Percentiles rank a stretch among this genome's conserved stretches.
phyloP scores from a whole-genome alignment of 495 filamentous ascomycete genomes.

The Jackrogersella multiformis region DNA sequence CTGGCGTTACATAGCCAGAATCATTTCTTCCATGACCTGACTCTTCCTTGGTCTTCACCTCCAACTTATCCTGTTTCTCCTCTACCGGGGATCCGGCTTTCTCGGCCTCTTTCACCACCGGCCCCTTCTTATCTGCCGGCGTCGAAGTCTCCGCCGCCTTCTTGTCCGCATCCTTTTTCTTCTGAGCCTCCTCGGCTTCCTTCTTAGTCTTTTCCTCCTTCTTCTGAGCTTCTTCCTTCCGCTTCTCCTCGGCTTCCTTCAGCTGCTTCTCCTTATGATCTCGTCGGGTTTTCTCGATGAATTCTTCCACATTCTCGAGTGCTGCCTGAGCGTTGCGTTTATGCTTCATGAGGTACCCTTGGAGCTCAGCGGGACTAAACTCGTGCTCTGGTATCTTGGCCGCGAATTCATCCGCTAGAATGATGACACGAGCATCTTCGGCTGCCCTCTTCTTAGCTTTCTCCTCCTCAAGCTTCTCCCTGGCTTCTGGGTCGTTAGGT shows the following conservation, averaged over 20 bases:
- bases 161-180: slow-evolving; percentile 42
- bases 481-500: slow-evolving; percentile 41
- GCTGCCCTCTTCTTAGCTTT: slow-evolving; percentile 51
- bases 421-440: slow-evolving; percentile 46
- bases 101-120: slow-evolving; percentile 7
- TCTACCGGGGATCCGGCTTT: slow-evolving; percentile 21
- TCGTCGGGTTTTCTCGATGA: slow-evolving; percentile 65
- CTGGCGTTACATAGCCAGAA: slow-evolving; percentile 42
- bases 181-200: slow-evolving; percentile 42
- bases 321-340: slow-evolving; percentile 70
- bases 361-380: slow-evolving; percentile 80
- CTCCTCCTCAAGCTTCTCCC: slow-evolving; percentile 48
- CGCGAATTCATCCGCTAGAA: slow-evolving; percentile 67
- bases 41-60: slow-evolving; percentile 26
- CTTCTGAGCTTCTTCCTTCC: slow-evolving; percentile 50
- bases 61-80: slow-evolving; percentile 15
- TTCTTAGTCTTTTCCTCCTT: slow-evolving; percentile 49
- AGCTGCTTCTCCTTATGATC: slow-evolving; percentile 66
- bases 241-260: slow-evolving; percentile 56
- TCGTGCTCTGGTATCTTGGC: slow-evolving; percentile 66
- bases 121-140: slow-evolving; percentile 15
- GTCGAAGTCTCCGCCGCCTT: neutral
- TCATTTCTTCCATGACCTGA: slow-evolving; percentile 34
- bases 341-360: slow-evolving; percentile 76
- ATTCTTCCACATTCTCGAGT: slow-evolving; percentile 63